Conservation (phyloP, 2,329 filamentous ascomycete species). For the Elsinoe fawcettii region DNA sequence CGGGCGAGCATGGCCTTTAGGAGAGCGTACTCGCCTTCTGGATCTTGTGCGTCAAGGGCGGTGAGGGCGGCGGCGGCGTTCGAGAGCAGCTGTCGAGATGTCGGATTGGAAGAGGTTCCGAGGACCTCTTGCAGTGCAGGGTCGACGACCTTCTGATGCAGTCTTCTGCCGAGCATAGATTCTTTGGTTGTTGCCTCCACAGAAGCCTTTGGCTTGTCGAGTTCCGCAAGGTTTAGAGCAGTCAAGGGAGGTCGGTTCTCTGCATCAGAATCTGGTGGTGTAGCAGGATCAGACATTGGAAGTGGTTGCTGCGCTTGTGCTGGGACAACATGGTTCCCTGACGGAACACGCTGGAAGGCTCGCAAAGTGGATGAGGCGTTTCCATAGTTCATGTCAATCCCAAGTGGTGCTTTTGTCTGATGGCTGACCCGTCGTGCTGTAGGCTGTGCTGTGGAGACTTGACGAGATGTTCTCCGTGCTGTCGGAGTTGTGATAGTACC, state of each 20-base stretch:
- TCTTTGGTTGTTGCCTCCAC: slow-evolving; percentile 55
- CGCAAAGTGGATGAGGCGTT: slow-evolving; percentile 88
- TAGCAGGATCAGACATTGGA: slow-evolving; percentile 19
- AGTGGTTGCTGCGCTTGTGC: slow-evolving; percentile 17
- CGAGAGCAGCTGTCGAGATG: slow-evolving; percentile 77
- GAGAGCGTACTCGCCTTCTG: slow-evolving; percentile 81
- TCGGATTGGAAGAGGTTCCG: slow-evolving; percentile 56
- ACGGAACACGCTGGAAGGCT: slow-evolving; percentile 79
- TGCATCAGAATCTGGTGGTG: slow-evolving; percentile 38
- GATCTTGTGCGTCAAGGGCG: slow-evolving; percentile 75
- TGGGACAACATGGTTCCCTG: slow-evolving; percentile 20
- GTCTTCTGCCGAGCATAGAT: slow-evolving; percentile 68
- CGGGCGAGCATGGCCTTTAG: slow-evolving; percentile 69
- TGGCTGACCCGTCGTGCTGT: slow-evolving; percentile 39
- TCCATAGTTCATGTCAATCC: slow-evolving; percentile 85
- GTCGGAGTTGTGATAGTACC: slow-evolving; percentile 28
- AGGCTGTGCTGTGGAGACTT: slow-evolving; percentile 32
- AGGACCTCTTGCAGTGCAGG: slow-evolving; percentile 77
- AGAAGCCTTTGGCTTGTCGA: slow-evolving; percentile 16
- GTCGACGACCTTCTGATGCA: slow-evolving; percentile 75
- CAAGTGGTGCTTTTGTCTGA: slow-evolving; percentile 63
- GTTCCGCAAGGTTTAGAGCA: slow-evolving; percentile 37
- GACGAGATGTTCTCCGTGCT: slow-evolving; percentile 27
- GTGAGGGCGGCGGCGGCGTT: slow-evolving; percentile 80
- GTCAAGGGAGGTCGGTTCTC: slow-evolving; percentile 56